phyloP scores from a whole-genome alignment of 2,329 filamentous ascomycete species.

The Trichoderma citrinoviride region DNA sequence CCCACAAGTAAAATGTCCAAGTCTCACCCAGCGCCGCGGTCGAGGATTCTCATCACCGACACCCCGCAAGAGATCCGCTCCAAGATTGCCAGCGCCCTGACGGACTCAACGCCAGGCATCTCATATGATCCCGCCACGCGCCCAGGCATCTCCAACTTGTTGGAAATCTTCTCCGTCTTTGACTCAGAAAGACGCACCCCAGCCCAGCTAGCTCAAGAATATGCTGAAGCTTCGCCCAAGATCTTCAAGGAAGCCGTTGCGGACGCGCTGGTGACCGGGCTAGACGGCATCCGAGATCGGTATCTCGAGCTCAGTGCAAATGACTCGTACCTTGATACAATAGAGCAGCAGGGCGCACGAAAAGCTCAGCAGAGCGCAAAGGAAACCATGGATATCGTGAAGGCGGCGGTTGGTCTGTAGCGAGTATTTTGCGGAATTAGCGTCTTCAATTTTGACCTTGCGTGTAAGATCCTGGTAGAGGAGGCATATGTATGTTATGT shows the following conservation, averaged over 20 bases:
- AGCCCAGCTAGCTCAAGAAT: conserved; percentile 40
- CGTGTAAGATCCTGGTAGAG: neutral
- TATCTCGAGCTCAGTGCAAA: conserved; percentile 51
- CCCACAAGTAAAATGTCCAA: conserved; percentile 93
- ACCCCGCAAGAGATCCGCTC: conserved; percentile 56
- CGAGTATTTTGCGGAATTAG: neutral
- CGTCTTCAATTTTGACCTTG: neutral
- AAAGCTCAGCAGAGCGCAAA: conserved; percentile 62
- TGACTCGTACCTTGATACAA: conserved; percentile 53
- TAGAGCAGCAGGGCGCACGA: conserved; percentile 57
- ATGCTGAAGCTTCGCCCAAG: conserved; percentile 39
- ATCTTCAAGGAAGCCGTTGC: conserved; percentile 54
- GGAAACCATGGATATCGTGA: conserved; percentile 54
- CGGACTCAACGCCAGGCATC: conserved; percentile 66
- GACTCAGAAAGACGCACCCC: conserved; percentile 44
- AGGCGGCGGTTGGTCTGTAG: conserved; percentile 51
- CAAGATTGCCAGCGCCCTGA: conserved; percentile 73
- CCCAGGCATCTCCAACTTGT: conserved; percentile 83
- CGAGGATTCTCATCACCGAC: conserved; percentile 82
- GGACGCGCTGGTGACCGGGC: conserved; percentile 51
- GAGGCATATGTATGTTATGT: neutral
- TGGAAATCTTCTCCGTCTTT: conserved; percentile 75
- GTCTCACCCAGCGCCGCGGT: conserved; percentile 67
- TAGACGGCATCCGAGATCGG: conserved; percentile 54
- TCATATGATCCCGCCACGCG: conserved; percentile 67